phyloP scores from a whole-genome alignment of 2,329 filamentous ascomycete genomes.

The Colletotrichum sidae region DNA sequence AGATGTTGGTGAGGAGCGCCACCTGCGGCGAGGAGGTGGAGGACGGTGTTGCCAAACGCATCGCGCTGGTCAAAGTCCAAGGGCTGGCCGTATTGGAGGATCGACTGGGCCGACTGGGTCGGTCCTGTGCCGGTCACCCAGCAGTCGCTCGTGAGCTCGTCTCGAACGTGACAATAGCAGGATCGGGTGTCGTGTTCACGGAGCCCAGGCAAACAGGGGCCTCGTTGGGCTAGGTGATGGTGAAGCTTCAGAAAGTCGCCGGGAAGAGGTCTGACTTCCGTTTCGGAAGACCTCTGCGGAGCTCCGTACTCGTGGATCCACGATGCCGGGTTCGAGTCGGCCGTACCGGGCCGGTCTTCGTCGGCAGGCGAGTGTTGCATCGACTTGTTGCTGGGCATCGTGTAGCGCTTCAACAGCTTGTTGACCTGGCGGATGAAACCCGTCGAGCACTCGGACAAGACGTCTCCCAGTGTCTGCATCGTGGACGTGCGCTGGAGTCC shows the following conservation, averaged over 20 bases:
- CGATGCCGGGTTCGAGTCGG: conserved; percentile 36
- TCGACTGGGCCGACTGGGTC: conserved; percentile 33
- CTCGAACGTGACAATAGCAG: conserved; percentile 45
- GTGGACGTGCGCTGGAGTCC: conserved; percentile 52
- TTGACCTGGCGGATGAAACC: conserved; percentile 52
- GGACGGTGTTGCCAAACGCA: conserved; percentile 59
- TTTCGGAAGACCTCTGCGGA: conserved; percentile 36
- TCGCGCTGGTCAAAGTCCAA: conserved; percentile 44
- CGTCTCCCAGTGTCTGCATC: conserved; percentile 48
- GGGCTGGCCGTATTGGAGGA: conserved; percentile 15
- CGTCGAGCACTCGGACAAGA: conserved; percentile 47
- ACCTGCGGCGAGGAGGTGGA: conserved; percentile 59
- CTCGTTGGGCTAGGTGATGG: conserved; percentile 29
- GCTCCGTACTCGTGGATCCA: conserved; percentile 47
- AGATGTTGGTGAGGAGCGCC: conserved; percentile 46
- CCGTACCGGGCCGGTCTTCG: conserved; percentile 36
- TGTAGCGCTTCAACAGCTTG: conserved; percentile 53
- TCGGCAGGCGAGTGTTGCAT: conserved; percentile 42
- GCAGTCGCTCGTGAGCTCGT: conserved; percentile 41
- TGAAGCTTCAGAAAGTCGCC: conserved; percentile 61
- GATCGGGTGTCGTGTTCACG: conserved; percentile 42
- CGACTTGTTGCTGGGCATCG: conserved; percentile 43
- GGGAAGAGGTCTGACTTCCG: conserved; percentile 51
- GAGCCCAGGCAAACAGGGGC: conserved; percentile 38
- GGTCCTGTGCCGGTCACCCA: conserved; percentile 47